Conservation (phyloP, 2,329 filamentous ascomycete species). For the Boeremia lycopersici region DNA sequence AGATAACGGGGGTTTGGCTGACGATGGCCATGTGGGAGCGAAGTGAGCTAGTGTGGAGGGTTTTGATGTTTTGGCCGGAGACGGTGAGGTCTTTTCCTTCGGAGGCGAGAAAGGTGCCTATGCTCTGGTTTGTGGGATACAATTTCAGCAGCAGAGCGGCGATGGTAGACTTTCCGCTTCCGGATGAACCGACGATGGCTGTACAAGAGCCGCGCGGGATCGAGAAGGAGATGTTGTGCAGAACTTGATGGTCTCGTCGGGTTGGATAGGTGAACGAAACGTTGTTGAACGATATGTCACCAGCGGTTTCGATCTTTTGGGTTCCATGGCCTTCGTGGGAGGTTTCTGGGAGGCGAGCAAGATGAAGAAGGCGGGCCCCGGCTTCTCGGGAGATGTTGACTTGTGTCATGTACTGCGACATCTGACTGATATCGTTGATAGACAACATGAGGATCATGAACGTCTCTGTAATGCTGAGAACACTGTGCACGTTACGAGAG, state of each 20-base stretch:
- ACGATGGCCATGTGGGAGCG: constrained; percentile 70
- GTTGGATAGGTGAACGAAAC: constrained; percentile 76
- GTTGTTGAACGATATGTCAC: constrained; percentile 64
- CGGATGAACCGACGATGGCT: constrained; percentile 82
- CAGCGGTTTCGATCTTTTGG: constrained; percentile 50
- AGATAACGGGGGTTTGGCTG: constrained; percentile 74
- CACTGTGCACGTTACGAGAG: constrained; percentile 54
- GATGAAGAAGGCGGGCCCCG: constrained; percentile 73
- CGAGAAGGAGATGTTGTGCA: constrained; percentile 69
- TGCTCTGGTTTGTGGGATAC: constrained; percentile 55
- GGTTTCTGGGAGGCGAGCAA: constrained; percentile 64
- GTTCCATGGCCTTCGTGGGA: constrained; percentile 65
- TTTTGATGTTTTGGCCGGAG: constrained; percentile 60
- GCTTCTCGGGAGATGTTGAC: constrained; percentile 75
- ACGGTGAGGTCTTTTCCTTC: constrained; percentile 59
- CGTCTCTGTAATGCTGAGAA: constrained; percentile 71
- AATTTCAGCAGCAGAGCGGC: constrained; percentile 75
- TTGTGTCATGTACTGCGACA: constrained; percentile 79
- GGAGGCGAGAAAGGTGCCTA: not conserved
- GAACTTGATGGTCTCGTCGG: constrained; percentile 57
- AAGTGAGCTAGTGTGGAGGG: constrained; percentile 65
- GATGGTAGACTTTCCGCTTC: constrained; percentile 90
- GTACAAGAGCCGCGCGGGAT: constrained; percentile 69
- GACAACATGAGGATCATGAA: constrained; percentile 85
- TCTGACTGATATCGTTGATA: constrained; percentile 71